phyloP scores from a whole-genome alignment of 176 grass and related monocot genomes.

The Lolium multiflorum region DNA sequence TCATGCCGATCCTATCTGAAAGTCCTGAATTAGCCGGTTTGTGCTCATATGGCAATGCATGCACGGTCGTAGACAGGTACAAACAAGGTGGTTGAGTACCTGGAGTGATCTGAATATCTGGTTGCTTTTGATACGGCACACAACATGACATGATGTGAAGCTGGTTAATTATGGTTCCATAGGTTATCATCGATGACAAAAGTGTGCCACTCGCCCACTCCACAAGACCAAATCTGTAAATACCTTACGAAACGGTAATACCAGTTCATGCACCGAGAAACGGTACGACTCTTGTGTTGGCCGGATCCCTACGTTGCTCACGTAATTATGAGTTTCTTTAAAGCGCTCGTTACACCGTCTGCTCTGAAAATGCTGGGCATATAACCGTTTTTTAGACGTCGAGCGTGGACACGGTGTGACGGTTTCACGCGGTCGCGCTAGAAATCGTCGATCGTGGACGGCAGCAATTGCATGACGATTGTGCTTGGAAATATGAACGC shows the following conservation, averaged over 20 bases:
- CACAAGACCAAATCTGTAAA: not conserved
- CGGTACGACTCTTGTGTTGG: not conserved
- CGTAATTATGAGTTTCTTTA: not conserved
- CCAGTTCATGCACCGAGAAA: not conserved
- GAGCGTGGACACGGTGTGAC: not conserved
- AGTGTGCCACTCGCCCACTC: not conserved
- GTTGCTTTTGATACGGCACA: not conserved
- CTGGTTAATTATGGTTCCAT: not conserved
- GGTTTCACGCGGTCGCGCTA: not conserved
- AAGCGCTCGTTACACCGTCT: not conserved
- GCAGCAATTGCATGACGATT: not conserved
- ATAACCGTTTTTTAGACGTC: not conserved
- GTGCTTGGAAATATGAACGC: not conserved
- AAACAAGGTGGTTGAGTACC: not conserved
- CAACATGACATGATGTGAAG: not conserved
- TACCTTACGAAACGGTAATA: too few relatives aligned
- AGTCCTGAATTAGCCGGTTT: not conserved
- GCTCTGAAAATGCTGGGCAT: not conserved
- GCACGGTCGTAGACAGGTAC: not conserved
- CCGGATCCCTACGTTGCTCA: not conserved
- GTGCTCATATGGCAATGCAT: not conserved
- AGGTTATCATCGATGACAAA: constrained; percentile 8
- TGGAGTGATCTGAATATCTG: constrained; percentile 1
- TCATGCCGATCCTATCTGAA: not conserved
- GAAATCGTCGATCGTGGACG: not conserved